Percentiles rank a stretch among this genome's conserved stretches.
Evolutionary conservation across 1,284 basidiomycete genomes (phyloP).

Genomic region (Meira miltonrushii): DNA sequence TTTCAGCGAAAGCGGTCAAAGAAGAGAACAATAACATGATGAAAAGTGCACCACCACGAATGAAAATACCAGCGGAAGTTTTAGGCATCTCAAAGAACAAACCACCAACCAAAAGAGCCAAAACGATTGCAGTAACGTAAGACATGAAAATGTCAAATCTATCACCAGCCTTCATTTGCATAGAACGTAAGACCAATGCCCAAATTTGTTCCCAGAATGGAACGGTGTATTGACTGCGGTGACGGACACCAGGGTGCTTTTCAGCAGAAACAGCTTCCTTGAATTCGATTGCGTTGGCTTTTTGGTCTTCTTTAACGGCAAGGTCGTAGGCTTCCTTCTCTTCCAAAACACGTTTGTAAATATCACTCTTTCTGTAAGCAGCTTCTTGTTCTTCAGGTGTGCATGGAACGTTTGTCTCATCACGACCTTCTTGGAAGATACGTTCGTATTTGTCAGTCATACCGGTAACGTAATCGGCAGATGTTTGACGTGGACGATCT

Average conservation of each 20-base stretch:
- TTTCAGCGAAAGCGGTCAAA: slow-evolving; percentile 53
- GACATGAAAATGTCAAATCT: slow-evolving; percentile 65
- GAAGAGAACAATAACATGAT: slow-evolving; percentile 54
- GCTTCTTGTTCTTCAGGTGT: slow-evolving; percentile 68
- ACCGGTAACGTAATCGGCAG: slow-evolving; percentile 42
- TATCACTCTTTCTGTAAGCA: slow-evolving; percentile 62
- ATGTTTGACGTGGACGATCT: slow-evolving; percentile 64
- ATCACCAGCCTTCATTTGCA: slow-evolving; percentile 74
- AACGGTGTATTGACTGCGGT: slow-evolving; percentile 80
- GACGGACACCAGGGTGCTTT: slow-evolving; percentile 75
- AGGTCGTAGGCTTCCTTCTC: slow-evolving; percentile 62
- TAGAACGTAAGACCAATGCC: slow-evolving; percentile 69
- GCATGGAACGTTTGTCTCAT: slow-evolving; percentile 65
- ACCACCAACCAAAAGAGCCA: slow-evolving; percentile 75
- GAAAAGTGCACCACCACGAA: slow-evolving; percentile 53
- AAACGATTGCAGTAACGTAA: slow-evolving; percentile 52
- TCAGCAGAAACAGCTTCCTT: slow-evolving; percentile 68
- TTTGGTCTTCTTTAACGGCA: slow-evolving; percentile 62
- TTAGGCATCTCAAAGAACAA: slow-evolving; percentile 59
- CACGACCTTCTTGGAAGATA: slow-evolving; percentile 65
- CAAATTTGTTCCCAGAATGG: slow-evolving; percentile 56
- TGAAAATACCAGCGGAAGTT: slow-evolving; percentile 35
- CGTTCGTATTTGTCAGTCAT: slow-evolving; percentile 39
- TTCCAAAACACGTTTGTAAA: slow-evolving; percentile 59
- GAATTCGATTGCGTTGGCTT: slow-evolving; percentile 62